Base-by-base conservation (phyloP, 1,284 basidiomycete species). In the Melampsora allii-populina region DNA sequence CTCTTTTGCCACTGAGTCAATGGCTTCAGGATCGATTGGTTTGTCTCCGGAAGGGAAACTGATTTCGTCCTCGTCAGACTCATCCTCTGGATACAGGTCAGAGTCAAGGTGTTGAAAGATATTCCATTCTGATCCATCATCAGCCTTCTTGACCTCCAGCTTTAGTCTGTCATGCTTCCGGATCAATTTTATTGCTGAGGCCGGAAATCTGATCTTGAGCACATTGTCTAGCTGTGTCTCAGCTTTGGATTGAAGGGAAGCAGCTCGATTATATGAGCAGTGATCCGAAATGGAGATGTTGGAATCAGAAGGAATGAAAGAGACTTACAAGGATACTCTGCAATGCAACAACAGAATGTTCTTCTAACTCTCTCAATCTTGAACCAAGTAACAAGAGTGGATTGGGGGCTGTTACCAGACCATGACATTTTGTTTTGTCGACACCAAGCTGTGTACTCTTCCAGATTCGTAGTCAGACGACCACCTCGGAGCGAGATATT, bases 381-480 rank as follows among this genome's bases (percentile, higher is more conserved):
- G 19, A 74, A 74, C 71, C 71, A 66, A 45, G 48, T 50, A 36
- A 66, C 59, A 2, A 74, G 21, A 31, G 53, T 45, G 12, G 46
- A 65, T 24, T 74, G 58, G 24, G 53, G 63, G 36, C 24, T 66
- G 56, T 74, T 60, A 31, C 71, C 71, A 29, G 63, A 60, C 69
- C 63, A 72, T 42, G 21, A 53, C 9, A 27, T 31, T 66, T 74
- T 74, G 24, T 74, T 66, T 36, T 66, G 58, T 9, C 71, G 48
- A 66, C 71, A 74, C 71, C 71, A 74, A 48, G 53, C 71, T 9
- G 71, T 60, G 27, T 74, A 74, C 66, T 74, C 71, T 17, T 74
- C 63, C 45, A 74, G 39, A 24, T 65, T 53, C 12, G 53, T 39
- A 29, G 59, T 63, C 9, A 74, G 33, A 24, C 71, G 71, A 45